A percentile compares a stretch with the other conserved stretches of the same genome.
Evolutionary conservation across 345 rosid species (phyloP).

Genomic region (Citrus maxima): DNA sequence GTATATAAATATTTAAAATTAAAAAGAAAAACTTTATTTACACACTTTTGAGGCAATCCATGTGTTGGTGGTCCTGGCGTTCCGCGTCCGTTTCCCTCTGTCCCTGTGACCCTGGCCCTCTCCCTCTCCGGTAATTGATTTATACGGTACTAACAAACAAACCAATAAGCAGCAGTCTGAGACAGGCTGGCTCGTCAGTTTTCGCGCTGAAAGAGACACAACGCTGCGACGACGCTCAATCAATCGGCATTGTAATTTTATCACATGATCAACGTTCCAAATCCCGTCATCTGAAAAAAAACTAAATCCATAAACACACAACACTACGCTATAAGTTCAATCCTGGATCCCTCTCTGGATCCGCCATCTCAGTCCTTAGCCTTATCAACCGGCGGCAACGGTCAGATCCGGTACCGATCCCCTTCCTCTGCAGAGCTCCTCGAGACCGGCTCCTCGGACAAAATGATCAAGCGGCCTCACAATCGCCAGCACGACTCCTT

Average conservation of each 20-base stretch:
- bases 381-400: conserved; percentile 48
- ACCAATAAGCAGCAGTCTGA: not conserved
- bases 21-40: too few relatives aligned
- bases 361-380: conserved; percentile 56
- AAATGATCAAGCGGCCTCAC: conserved; percentile 55
- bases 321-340: not conserved
- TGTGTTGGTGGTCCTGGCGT: too few relatives aligned
- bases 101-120: too few relatives aligned
- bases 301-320: not conserved
- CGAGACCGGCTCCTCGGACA: conserved; percentile 39
- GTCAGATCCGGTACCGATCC: conserved; percentile 90
- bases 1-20: too few relatives aligned
- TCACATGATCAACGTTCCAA: not conserved
- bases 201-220: not conserved
- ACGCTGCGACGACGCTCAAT: too few relatives aligned
- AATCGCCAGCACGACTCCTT: conserved; percentile 49
- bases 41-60: not conserved
- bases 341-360: conserved; percentile 78
- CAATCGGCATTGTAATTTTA: not conserved
- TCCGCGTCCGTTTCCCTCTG: too few relatives aligned
- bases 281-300: not conserved
- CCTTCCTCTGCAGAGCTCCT: conserved; percentile 64
- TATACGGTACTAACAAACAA: not conserved
- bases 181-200: too few relatives aligned
- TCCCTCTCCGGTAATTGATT: not conserved